phyloP scores from a whole-genome alignment of 345 rosid genomes.

The Ceriops decandra region DNA sequence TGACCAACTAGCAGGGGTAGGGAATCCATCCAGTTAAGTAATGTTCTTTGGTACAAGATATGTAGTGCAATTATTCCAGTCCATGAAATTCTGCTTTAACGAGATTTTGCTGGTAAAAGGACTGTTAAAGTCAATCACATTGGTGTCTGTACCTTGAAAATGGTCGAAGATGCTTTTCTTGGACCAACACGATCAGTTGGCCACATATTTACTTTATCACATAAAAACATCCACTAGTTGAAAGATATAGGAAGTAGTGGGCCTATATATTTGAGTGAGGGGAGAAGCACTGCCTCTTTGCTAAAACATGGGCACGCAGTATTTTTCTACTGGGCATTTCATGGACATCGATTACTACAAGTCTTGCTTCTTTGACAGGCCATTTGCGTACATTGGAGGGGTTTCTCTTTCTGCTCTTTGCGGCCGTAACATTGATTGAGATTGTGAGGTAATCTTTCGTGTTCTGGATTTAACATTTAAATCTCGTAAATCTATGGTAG shows the following conservation, averaged over 20 bases:
- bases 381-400: slow-evolving; percentile 73
- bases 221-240: too few species aligned
- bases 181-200: slow-evolving; percentile 30
- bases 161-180: slow-evolving; percentile 8
- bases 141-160: slow-evolving; percentile 40
- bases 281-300: too few species aligned
- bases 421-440: slow-evolving; percentile 61
- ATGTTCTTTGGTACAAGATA: background rate
- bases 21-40: background rate
- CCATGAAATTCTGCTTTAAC: slow-evolving; percentile 19
- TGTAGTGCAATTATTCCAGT: slow-evolving; percentile 11
- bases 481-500: background rate
- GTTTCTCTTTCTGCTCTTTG: slow-evolving; percentile 78
- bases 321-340: slow-evolving; percentile 2
- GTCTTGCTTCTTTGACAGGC: slow-evolving; percentile 39
- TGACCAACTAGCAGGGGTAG: too few species aligned
- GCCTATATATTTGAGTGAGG: too few species aligned
- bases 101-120: slow-evolving; percentile 36
- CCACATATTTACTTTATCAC: slow-evolving; percentile 4
- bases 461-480: background rate
- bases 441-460: slow-evolving; percentile 37
- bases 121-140: slow-evolving; percentile 34
- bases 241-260: too few species aligned
- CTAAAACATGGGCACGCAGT: background rate
- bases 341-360: background rate